Base-by-base conservation (phyloP, 306 rosid genomes). In the Sicyos baderoa region DNA sequence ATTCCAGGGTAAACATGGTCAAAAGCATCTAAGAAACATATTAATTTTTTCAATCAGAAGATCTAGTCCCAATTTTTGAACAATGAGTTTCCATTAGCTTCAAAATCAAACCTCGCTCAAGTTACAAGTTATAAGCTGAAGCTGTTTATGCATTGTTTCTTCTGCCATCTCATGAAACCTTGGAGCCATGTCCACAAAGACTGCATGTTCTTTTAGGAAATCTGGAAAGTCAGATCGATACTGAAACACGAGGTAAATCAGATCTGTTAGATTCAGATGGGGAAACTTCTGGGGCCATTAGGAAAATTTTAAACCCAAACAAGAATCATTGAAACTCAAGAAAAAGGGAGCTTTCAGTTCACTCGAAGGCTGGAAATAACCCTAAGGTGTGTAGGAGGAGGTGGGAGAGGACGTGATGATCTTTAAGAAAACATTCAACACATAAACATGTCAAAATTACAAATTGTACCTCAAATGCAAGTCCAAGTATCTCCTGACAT, bases 161-260 rank as follows among this genome's bases (percentile, higher is more conserved):
- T 89, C 96, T 21, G 97, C 93, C 86, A 89, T 77, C 32, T 83
- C 81, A 79, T 82, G 96, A 79, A 89, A 89, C 72, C 96, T 86
- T 54, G 94, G 98, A 75, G 94, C 94, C 86, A 93, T 79, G 83
- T 93, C 98, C 76, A 85, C 87, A 82, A 93, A 93, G 37, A 89
- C 80, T 73, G 91, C 86, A 78, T 88, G 95, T 75, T 93, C 98
- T 83, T 86, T 93, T 59, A 93, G 80, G 58, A 88, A 85, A 76
- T 79, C 81, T 53, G 97, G 98, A 82, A 93, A 89, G 74, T 88
- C 87, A 53, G 84, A 51, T 47, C 96, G 87, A 82, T 89, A 93
- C 98, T 93, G 90, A 59, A 77, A 76, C 71, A 72, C 67, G 55
- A 58, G 56, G 50, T 11, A 57, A 35, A 25, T 47, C 53, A 49